Evolutionary conservation across 1,284 basidiomycete species (phyloP).

Genomic region (Rhodotorula sp.): DNA sequence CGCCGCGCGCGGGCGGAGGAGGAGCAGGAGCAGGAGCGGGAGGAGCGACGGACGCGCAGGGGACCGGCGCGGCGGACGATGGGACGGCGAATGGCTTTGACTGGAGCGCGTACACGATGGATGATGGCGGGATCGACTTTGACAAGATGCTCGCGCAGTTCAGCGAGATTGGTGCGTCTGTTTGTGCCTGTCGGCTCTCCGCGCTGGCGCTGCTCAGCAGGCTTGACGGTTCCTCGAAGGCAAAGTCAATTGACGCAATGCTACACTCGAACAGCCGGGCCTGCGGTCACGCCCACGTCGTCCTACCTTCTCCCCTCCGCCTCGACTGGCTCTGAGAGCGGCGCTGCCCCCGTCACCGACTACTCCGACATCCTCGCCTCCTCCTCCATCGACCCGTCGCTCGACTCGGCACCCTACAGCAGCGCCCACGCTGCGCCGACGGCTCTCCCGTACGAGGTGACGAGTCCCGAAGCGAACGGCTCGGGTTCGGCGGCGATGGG

Average conservation of each 20-base stretch:
- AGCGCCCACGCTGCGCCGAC: background rate
- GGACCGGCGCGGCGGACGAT: background rate
- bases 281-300: background rate
- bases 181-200: background rate
- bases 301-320: background rate
- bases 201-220: background rate
- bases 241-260: too few species aligned
- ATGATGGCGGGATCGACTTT: conserved; percentile 31
- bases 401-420: conserved; percentile 7
- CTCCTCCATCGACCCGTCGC: background rate
- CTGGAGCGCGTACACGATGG: conserved; percentile 13
- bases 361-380: conserved; percentile 22
- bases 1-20: background rate
- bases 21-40: background rate
- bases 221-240: too few species aligned
- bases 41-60: background rate
- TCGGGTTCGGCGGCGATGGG: background rate
- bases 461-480: conserved; percentile 9
- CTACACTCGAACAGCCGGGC: too few species aligned
- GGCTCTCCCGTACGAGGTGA: conserved; percentile 20
- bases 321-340: background rate
- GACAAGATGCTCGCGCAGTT: conserved; percentile 39
- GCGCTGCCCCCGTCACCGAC: conserved; percentile 12
- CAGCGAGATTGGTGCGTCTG: conserved; percentile 19
- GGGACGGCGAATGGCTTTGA: background rate